Evolutionary conservation across 768 basidiomycete species (phyloP).

Genomic region (Vararia minispora): DNA sequence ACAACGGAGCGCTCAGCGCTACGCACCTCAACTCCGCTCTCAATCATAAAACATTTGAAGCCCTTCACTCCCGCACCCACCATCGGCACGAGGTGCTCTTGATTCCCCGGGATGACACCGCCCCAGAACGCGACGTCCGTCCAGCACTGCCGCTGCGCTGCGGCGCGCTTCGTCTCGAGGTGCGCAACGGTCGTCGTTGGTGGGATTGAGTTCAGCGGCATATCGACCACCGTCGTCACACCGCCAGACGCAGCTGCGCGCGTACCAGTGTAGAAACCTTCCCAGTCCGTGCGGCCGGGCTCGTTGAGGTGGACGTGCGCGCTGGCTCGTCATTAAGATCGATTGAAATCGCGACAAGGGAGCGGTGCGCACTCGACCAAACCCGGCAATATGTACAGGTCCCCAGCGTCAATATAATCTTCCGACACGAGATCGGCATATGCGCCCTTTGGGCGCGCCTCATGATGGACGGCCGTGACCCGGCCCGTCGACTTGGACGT

Average conservation of each 20-base stretch:
- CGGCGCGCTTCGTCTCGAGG: slow-evolving; percentile 57
- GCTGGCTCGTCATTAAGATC: slow-evolving; percentile 26
- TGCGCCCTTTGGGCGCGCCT: slow-evolving; percentile 8
- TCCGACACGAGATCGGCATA: slow-evolving; percentile 18
- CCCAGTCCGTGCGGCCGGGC: slow-evolving; percentile 89
- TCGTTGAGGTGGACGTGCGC: slow-evolving; percentile 92
- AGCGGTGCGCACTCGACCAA: slow-evolving; percentile 38
- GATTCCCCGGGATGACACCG: slow-evolving; percentile 87
- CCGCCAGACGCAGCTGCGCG: slow-evolving; percentile 86
- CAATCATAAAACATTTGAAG: slow-evolving; percentile 95
- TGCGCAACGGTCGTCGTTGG: slow-evolving; percentile 83
- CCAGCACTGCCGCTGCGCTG: slow-evolving; percentile 63
- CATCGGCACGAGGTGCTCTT: slow-evolving; percentile 64
- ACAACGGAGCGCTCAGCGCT: not conserved
- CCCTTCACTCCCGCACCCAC: slow-evolving; percentile 79
- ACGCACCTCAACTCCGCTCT: slow-evolving; percentile 86
- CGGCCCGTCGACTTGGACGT: slow-evolving; percentile 28
- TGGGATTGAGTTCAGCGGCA: slow-evolving; percentile 96
- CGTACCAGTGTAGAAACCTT: slow-evolving; percentile 90
- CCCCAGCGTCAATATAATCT: slow-evolving; percentile 26
- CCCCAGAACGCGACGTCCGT: slow-evolving; percentile 92
- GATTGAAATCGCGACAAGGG: not conserved
- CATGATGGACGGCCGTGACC: slow-evolving; percentile 25
- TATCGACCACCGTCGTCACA: slow-evolving; percentile 92
- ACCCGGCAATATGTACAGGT: slow-evolving; percentile 36